Evolutionary conservation across 441 rosid genomes (phyloP).

Genomic region (Euphorbia celastroides): DNA sequence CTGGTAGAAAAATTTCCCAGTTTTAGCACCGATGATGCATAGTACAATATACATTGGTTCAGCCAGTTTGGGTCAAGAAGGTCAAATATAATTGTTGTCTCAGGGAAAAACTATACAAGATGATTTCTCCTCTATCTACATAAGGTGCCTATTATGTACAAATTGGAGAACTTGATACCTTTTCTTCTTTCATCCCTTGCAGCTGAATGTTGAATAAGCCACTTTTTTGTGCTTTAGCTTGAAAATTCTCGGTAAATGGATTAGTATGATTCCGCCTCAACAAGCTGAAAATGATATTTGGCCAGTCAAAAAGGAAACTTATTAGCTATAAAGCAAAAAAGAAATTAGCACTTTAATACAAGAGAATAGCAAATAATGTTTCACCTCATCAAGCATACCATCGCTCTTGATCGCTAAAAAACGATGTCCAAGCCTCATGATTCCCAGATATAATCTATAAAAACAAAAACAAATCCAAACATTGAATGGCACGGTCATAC

Average conservation of each 20-base stretch:
- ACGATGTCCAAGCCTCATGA: constrained; percentile 2
- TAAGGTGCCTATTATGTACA: background rate
- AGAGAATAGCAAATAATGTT: background rate
- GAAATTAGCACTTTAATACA: background rate
- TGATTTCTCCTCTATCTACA: background rate
- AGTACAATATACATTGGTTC: background rate
- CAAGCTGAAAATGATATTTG: background rate
- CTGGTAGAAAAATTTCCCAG: background rate
- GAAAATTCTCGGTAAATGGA: background rate
- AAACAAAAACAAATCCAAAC: constrained; percentile 1
- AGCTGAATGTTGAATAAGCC: background rate
- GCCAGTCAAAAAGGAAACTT: background rate
- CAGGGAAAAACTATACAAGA: background rate
- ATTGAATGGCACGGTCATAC: background rate
- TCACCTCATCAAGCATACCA: background rate
- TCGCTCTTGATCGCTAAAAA: background rate
- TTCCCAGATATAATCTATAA: constrained; percentile 10
- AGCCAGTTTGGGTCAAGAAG: background rate
- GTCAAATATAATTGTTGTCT: background rate
- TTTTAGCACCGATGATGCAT: background rate
- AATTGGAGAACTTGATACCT: background rate
- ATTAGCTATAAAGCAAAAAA: background rate
- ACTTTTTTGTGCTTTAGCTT: background rate
- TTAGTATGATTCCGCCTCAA: background rate
- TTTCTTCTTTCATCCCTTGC: too few relatives aligned